Evolutionary conservation across 148 eudicot genomes (phyloP).

Genomic region (Talinum fruticosum): DNA sequence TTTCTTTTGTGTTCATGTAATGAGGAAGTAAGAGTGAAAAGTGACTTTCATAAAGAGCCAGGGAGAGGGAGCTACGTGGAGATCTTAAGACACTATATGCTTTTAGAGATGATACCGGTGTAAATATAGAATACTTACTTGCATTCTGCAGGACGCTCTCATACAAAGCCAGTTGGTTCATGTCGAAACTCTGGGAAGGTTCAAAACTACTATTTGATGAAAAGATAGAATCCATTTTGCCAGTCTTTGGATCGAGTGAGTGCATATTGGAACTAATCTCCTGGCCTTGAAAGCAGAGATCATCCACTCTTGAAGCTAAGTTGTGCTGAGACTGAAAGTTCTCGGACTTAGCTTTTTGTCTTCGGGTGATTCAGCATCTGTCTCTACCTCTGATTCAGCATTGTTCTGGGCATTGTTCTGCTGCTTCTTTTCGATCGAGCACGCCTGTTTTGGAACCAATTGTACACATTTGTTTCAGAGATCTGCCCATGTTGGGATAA

Average conservation of each 20-base stretch:
- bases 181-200: slow-evolving; percentile 36
- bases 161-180: slow-evolving; percentile 56
- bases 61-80: neutral
- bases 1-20: no score
- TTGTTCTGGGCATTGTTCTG: slow-evolving; percentile 47
- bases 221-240: slow-evolving; percentile 51
- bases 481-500: slow-evolving; percentile 85
- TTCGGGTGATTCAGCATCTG: slow-evolving; percentile 66
- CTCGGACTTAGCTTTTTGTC: slow-evolving; percentile 74
- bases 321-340: slow-evolving; percentile 46
- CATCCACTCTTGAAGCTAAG: slow-evolving; percentile 41
- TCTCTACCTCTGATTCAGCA: slow-evolving; percentile 82
- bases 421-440: slow-evolving; percentile 91
- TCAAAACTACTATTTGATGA: slow-evolving; percentile 45
- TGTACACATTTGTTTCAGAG: slow-evolving; percentile 88
- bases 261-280: slow-evolving; percentile 57
- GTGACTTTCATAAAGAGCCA: neutral
- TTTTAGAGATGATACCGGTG: neutral
- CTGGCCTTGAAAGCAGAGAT: slow-evolving; percentile 55
- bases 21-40: no score
- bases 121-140: slow-evolving; percentile 59
- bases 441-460: slow-evolving; percentile 95
- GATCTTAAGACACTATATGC: neutral
- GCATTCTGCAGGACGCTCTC: slow-evolving; percentile 58
- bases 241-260: slow-evolving; percentile 39